A percentile compares a stretch with the other conserved stretches of the same genome.
Conservation (phyloP, 768 basidiomycete genomes). For the Mycena belliarum region DNA sequence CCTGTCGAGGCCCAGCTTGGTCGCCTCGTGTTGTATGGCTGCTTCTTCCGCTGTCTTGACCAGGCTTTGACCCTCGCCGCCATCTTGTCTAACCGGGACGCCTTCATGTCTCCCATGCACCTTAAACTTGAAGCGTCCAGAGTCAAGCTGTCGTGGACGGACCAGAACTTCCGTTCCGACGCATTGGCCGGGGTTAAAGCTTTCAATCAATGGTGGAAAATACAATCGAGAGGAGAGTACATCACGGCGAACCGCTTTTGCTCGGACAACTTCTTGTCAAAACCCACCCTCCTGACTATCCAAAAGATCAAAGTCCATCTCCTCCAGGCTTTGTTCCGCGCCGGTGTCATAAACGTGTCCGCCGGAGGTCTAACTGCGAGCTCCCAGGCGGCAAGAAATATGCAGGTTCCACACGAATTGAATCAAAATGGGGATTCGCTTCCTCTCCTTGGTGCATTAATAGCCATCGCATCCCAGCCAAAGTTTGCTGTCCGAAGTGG, state of each 20-base stretch:
- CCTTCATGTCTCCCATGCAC: conserved; percentile 83
- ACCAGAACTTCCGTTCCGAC: conserved; percentile 82
- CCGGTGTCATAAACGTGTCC: conserved; percentile 81
- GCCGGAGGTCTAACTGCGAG: conserved; percentile 55
- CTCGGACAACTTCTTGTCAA: conserved; percentile 83
- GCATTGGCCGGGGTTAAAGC: conserved; percentile 76
- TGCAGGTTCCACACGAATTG: conserved; percentile 62
- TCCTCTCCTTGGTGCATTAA: conserved; percentile 79
- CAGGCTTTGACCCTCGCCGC: conserved; percentile 89
- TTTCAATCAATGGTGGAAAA: conserved; percentile 77
- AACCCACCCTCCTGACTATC: conserved; percentile 80
- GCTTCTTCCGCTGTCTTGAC: conserved; percentile 91
- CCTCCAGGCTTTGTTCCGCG: conserved; percentile 71
- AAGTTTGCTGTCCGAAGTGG: conserved; percentile 84
- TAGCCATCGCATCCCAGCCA: conserved; percentile 84
- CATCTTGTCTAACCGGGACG: conserved; percentile 85
- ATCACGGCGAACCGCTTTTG: conserved; percentile 73
- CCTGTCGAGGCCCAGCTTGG: conserved; percentile 92
- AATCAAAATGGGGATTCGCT: conserved; percentile 73
- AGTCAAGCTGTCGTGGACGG: conserved; percentile 78
- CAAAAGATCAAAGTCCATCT: conserved; percentile 80
- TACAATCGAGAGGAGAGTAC: conserved; percentile 70
- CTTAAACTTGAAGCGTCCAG: conserved; percentile 69
- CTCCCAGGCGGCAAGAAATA: conserved; percentile 34
- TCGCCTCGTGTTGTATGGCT: conserved; percentile 84